These are phyloP conservation scores for Ambrosia trifida DNA, from an alignment of 129 eudicot species.

Conservation along the genomic window DNA sequence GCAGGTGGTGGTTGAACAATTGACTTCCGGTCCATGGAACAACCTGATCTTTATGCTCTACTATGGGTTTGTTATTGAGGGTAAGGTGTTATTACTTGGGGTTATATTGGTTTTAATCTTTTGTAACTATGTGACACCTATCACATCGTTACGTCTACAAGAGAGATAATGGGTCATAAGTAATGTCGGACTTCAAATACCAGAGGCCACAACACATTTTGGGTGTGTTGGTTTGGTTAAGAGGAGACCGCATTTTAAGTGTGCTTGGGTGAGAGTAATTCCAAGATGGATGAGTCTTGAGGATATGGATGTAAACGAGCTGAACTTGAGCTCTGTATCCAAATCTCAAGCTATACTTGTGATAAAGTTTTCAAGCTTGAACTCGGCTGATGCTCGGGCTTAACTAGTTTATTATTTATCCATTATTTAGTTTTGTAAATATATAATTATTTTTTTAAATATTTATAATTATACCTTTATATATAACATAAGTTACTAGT, in stretches of 20 bases:
- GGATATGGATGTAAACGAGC: too few species aligned
- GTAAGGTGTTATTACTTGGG: constrained; percentile 41
- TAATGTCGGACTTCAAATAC: not conserved
- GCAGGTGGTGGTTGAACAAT: constrained; percentile 88
- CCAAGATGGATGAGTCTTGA: not conserved
- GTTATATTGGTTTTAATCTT: not conserved
- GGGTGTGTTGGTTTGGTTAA: not conserved
- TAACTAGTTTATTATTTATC: too few species aligned
- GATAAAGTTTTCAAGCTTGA: too few species aligned
- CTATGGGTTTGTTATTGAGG: constrained; percentile 83
- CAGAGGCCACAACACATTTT: not conserved
- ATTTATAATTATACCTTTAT: too few species aligned
- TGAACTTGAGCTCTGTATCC: too few species aligned
- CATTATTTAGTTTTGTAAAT: too few species aligned
- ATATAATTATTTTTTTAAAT: too few species aligned
- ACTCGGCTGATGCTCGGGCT: too few species aligned
- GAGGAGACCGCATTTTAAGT: too few species aligned
- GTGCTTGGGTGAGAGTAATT: not conserved
- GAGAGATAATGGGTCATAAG: not conserved
- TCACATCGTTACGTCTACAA: not conserved
- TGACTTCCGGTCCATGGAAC: constrained; percentile 89
- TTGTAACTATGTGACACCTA: not conserved
- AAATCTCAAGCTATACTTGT: too few species aligned
- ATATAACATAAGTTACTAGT: too few species aligned
- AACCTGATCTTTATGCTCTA: constrained; percentile 86